Evolutionary conservation across 148 eudicot species (phyloP), one percentile per base, ranked within the genome.

Genomic region (Chenopodium berlandieri): DNA sequence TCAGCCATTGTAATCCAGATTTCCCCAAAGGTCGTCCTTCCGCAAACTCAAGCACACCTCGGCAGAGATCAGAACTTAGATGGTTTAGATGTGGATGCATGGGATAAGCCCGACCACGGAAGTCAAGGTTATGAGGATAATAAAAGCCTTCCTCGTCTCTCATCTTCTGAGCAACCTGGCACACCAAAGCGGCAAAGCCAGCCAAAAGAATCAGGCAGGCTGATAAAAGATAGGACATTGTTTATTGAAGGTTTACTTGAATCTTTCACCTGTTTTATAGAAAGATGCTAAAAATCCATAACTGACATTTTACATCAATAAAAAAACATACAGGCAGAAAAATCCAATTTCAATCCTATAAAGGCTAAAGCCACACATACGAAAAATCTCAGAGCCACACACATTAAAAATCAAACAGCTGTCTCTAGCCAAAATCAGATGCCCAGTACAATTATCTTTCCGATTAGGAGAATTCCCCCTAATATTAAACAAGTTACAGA

Each of bases 61-160:
- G 92, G 75, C 98, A 94, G 56, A 94, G 90, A 87, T 94, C 98
- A 64, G 98, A 92, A 83, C 89, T 91, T 66, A 94, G 84, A 87
- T 94, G 98, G 84, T 94, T 94, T 75, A 94, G 78, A 89, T 92
- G 95, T 60, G 97, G 93, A 81, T 94, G 97, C 98, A 94, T 94
- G 68, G 95, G 98, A 77, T 94, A 94, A 78, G 98, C 98, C 63
- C 98, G 94, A 66, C 98, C 98, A 63, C 97, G 90, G 76, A 94
- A 94, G 82, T 94, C 98, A 30, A 94, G 87, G 85, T 90, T 94
- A 83, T 94, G 97, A 78, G 98, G 95, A 87, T 92, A 94, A 87
- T 91, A 94, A 78, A 92, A 94, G 40, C 97, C 98, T 81, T 89
- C 98, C 82, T 94, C 98, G 62, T 88, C 93, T 85, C 82, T 92